phyloP scores from a whole-genome alignment of 768 basidiomycete species.

The Boletus pseudo-olivaceus region DNA sequence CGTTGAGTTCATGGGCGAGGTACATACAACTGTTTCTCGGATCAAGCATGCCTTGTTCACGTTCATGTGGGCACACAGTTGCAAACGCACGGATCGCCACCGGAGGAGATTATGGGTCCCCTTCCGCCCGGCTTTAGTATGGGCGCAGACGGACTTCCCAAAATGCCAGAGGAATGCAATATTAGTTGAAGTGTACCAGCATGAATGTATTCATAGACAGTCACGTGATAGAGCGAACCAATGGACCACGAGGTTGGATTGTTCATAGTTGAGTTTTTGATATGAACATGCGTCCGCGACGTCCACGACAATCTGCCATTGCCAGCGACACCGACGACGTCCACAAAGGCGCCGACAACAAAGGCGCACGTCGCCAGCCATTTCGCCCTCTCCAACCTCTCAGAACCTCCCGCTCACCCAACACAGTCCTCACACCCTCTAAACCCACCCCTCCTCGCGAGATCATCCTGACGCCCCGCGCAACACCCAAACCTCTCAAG shows the following conservation, averaged over 20 bases:
- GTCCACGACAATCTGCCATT: constrained; percentile 10
- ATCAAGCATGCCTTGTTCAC: not conserved
- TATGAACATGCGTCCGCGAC: constrained; percentile 19
- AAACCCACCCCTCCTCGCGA: constrained; percentile 72
- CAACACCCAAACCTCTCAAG: constrained; percentile 36
- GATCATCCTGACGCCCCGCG: constrained; percentile 42
- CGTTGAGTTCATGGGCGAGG: constrained; percentile 74
- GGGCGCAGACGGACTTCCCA: constrained; percentile 52
- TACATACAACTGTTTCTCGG: constrained; percentile 21
- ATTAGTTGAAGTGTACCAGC: not conserved
- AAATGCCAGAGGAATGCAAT: constrained; percentile 35
- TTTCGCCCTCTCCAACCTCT: constrained; percentile 17
- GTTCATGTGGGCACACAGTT: constrained; percentile 28
- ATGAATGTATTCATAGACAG: not conserved
- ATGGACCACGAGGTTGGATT: not conserved
- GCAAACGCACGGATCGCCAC: constrained; percentile 76
- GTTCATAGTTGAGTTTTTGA: constrained; percentile 9
- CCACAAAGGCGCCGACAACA: not conserved
- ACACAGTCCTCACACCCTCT: constrained; percentile 31
- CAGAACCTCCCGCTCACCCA: constrained; percentile 29
- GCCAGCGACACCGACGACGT: not conserved
- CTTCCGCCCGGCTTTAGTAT: constrained; percentile 67
- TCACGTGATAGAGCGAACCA: constrained; percentile 13
- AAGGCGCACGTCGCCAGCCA: constrained; percentile 14
- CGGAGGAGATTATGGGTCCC: constrained; percentile 78